phyloP scores from a whole-genome alignment of 1,284 basidiomycete species.

The Cryptococcus sp. region DNA sequence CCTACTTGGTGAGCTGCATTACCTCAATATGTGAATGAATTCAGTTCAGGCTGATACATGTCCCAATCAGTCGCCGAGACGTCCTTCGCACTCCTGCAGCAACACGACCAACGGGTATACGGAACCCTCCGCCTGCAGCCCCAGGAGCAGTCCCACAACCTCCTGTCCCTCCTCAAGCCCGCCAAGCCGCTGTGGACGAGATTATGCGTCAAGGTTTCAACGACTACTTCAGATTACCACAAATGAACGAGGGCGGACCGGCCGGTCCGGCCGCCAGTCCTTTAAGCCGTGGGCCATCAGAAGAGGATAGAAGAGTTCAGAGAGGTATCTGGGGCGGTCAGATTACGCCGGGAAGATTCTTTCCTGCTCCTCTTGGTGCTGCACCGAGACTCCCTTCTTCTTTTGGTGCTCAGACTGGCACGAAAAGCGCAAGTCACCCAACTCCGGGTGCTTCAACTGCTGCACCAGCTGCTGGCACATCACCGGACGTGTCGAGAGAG shows the following conservation, averaged over 20 bases:
- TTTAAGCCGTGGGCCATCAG: slow-evolving; percentile 5
- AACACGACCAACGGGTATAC: slow-evolving; percentile 17
- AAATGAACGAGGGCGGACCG: not conserved
- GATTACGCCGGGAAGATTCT: slow-evolving; percentile 42
- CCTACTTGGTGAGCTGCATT: slow-evolving; percentile 75
- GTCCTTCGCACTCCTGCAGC: slow-evolving; percentile 61
- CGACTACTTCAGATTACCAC: slow-evolving; percentile 41
- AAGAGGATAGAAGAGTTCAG: slow-evolving; percentile 31
- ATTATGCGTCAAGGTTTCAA: slow-evolving; percentile 35
- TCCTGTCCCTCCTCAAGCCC: slow-evolving; percentile 46
- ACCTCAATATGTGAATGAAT: not conserved
- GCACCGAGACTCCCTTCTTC: slow-evolving; percentile 17
- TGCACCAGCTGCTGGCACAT: not conserved
- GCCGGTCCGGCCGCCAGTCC: not conserved
- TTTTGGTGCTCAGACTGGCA: not conserved
- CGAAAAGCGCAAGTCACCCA: not conserved
- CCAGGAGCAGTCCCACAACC: slow-evolving; percentile 59
- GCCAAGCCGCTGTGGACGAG: slow-evolving; percentile 3
- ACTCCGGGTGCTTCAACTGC: not conserved
- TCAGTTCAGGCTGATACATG: slow-evolving; percentile 8
- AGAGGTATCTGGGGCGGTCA: slow-evolving; percentile 48
- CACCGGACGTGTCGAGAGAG: not conserved
- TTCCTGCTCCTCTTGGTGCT: slow-evolving; percentile 37
- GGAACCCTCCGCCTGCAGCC: slow-evolving; percentile 54
- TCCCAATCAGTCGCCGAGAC: slow-evolving; percentile 68